Evolutionary conservation across 2,329 filamentous ascomycete species (phyloP).

Genomic region (Venturia oleaginea): DNA sequence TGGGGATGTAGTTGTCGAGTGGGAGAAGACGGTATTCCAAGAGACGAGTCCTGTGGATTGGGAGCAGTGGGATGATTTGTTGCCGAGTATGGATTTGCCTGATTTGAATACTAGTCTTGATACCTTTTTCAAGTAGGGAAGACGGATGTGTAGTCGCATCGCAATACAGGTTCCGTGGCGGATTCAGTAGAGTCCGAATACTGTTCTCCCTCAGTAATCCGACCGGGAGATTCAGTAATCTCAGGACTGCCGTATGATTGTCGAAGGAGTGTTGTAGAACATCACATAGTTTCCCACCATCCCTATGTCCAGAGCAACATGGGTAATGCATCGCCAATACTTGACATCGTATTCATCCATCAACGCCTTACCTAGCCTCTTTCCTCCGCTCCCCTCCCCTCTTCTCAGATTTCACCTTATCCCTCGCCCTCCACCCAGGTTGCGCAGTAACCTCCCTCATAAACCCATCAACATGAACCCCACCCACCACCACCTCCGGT

Average conservation of each 20-base stretch:
- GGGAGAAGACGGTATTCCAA: background rate
- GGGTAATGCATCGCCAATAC: too few species aligned
- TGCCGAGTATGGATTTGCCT: constrained; percentile 7
- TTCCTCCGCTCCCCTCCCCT: background rate
- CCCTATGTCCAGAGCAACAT: too few species aligned
- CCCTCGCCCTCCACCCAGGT: constrained; percentile 6
- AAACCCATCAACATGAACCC: constrained; percentile 61
- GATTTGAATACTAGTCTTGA: constrained; percentile 4
- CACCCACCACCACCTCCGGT: constrained; percentile 45
- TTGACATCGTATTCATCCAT: background rate
- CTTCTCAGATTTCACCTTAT: constrained; percentile 7
- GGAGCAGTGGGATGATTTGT: constrained; percentile 10
- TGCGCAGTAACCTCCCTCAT: constrained; percentile 42
- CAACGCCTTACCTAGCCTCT: background rate
- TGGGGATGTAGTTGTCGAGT: background rate
- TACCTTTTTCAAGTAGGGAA: constrained; percentile 2
- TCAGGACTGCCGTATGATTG: too few species aligned
- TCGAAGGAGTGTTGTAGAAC: too few species aligned
- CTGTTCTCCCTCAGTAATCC: too few species aligned
- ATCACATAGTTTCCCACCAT: too few species aligned
- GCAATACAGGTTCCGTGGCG: too few species aligned
- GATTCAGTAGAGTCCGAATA: too few species aligned
- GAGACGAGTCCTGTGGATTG: constrained; percentile 10
- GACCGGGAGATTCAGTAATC: too few species aligned
- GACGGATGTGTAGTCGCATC: too few species aligned